These are phyloP conservation scores for Colletotrichum karsti DNA, from an alignment of 2,329 filamentous ascomycete species.

Conservation along the genomic window DNA sequence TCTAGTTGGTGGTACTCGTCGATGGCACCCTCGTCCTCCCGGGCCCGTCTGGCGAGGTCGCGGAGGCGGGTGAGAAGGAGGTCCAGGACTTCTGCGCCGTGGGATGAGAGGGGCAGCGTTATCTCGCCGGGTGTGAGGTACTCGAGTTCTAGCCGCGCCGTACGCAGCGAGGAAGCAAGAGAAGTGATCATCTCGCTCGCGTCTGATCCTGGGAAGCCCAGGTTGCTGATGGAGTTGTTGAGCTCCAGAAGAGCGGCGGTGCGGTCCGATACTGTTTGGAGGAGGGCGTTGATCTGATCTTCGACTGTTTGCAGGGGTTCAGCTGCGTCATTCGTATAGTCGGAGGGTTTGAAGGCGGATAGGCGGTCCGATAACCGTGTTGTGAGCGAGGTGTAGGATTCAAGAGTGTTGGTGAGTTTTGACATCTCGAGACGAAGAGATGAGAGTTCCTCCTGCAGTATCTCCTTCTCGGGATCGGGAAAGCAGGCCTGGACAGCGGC, in stretches of 20 bases:
- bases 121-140: slow-evolving; percentile 68
- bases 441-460: slow-evolving; percentile 54
- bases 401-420: slow-evolving; percentile 56
- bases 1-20: slow-evolving; percentile 69
- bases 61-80: slow-evolving; percentile 61
- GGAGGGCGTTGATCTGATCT: slow-evolving; percentile 48
- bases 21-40: slow-evolving; percentile 61
- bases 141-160: slow-evolving; percentile 68
- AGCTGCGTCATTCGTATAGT: neutral
- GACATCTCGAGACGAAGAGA: slow-evolving; percentile 57
- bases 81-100: slow-evolving; percentile 64
- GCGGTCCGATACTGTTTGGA: slow-evolving; percentile 57
- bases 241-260: slow-evolving; percentile 56
- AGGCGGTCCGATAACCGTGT: slow-evolving; percentile 47
- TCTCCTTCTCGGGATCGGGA: slow-evolving; percentile 50
- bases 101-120: slow-evolving; percentile 58
- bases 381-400: slow-evolving; percentile 54
- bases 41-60: slow-evolving; percentile 53
- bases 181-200: slow-evolving; percentile 57
- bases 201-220: slow-evolving; percentile 61
- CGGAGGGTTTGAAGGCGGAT: slow-evolving; percentile 35
- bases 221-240: slow-evolving; percentile 50
- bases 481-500: slow-evolving; percentile 50
- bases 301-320: slow-evolving; percentile 44
- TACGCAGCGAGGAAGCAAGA: slow-evolving; percentile 59